Conservation (phyloP, 306 rosid genomes). For the Acacia melanoxylon region DNA sequence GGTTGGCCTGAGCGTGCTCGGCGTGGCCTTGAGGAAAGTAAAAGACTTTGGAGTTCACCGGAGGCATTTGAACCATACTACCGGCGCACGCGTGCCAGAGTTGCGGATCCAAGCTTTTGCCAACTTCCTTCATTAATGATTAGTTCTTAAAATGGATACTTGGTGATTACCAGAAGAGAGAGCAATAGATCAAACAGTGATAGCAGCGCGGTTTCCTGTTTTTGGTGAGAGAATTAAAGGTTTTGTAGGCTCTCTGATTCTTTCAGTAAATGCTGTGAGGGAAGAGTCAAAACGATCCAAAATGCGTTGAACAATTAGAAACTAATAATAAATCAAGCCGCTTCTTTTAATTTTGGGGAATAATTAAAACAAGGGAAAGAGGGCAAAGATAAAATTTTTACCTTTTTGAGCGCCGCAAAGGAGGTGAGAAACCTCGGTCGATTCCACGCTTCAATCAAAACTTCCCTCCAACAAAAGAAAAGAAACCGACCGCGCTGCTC, state of each 20-base stretch:
- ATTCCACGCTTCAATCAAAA: conserved; percentile 6
- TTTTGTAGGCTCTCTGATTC: conserved; percentile 1
- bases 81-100: conserved; percentile 99
- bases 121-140: conserved; percentile 59
- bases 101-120: conserved; percentile 77
- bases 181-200: conserved; percentile 32
- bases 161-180: neutral
- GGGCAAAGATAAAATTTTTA: neutral
- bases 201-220: neutral
- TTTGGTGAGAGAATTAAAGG: conserved; percentile 9
- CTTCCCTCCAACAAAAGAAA: neutral
- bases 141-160: conserved; percentile 26
- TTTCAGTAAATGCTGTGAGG: conserved; percentile 32
- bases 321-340: neutral
- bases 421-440: neutral
- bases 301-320: conserved; percentile 26
- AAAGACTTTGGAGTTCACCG: conserved; percentile 76
- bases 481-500: neutral
- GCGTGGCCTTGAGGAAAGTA: conserved; percentile 98
- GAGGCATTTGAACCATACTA: conserved; percentile 92
- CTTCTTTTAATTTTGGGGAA: conserved; percentile 23
- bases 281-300: conserved; percentile 23
- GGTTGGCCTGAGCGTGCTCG: conserved; percentile 78
- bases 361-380: conserved; percentile 21
- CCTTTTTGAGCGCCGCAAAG: conserved; percentile 27